phyloP scores from a whole-genome alignment of 768 basidiomycete species.

The Suillus variegatus region DNA sequence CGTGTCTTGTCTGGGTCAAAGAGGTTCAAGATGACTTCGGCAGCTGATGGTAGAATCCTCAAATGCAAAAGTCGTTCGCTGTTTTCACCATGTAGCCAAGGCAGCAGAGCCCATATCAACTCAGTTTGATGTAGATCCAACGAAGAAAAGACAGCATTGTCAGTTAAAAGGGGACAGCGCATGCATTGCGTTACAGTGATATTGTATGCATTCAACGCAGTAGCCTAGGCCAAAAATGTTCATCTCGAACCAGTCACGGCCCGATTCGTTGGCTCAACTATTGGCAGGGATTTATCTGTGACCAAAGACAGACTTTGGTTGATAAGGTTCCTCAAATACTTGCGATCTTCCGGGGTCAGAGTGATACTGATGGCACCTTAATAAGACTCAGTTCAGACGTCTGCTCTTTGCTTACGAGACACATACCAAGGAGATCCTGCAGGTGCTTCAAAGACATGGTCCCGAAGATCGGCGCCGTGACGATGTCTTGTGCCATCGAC shows the following conservation, averaged over 20 bases:
- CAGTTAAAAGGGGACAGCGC: neutral
- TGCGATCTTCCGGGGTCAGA: conserved; percentile 56
- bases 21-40: neutral
- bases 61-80: neutral
- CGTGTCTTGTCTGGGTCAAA: neutral
- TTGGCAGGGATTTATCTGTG: conserved; percentile 32
- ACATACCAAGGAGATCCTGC: conserved; percentile 49
- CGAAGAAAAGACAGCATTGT: neutral
- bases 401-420: neutral
- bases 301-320: conserved; percentile 44
- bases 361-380: conserved; percentile 46
- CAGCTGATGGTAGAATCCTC: neutral
- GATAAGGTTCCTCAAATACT: conserved; percentile 58
- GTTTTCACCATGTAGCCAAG: neutral
- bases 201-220: neutral
- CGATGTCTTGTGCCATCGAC: conserved; percentile 45
- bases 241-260: neutral
- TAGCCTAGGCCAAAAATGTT: neutral
- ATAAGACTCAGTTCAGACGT: neutral
- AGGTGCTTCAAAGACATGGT: conserved; percentile 53
- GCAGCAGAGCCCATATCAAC: neutral
- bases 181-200: neutral
- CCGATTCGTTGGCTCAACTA: neutral
- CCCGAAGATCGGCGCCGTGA: conserved; percentile 62
- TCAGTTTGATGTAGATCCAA: neutral